These are phyloP conservation scores for Yamadazyma sp. DNA, from an alignment of 805 yeast genomes.

Conservation along the genomic window DNA sequence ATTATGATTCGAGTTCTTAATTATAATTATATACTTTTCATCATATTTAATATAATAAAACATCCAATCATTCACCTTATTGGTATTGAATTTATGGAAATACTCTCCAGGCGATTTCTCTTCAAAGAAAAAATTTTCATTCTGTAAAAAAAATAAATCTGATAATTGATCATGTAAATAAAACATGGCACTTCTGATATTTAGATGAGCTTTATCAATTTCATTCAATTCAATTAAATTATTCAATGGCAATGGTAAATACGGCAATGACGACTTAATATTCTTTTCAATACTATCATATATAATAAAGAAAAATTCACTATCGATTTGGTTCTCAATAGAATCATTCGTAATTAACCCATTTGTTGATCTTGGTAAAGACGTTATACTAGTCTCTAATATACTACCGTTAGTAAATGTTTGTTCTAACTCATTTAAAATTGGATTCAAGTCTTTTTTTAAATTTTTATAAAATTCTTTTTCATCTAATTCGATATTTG, in stretches of 20 bases:
- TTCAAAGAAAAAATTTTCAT: conserved; percentile 20
- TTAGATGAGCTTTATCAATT: conserved; percentile 8
- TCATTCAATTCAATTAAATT: conserved; percentile 8
- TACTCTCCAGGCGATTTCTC: conserved; percentile 26
- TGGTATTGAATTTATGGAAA: conserved; percentile 39
- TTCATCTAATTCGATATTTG: conserved; percentile 19
- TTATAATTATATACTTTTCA: conserved; percentile 29
- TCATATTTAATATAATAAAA: conserved; percentile 33
- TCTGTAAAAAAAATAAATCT: conserved; percentile 26
- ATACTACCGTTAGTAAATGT: conserved; percentile 13
- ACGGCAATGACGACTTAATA: conserved; percentile 37
- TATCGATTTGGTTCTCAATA: conserved; percentile 20
- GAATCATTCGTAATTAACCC: conserved; percentile 9
- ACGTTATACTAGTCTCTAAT: conserved; percentile 25
- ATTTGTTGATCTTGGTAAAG: conserved; percentile 24
- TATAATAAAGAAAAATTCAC: conserved; percentile 36
- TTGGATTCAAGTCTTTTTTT: conserved; percentile 14
- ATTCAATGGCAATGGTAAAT: conserved; percentile 20
- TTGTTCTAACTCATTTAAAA: conserved; percentile 21
- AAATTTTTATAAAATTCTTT: conserved; percentile 22
- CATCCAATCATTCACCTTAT: conserved; percentile 40
- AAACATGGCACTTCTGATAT: conserved; percentile 28
- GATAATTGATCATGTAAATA: conserved; percentile 38
- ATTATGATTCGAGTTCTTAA: conserved; percentile 30
- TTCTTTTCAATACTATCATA: conserved; percentile 22